phyloP scores from a whole-genome alignment of 1,139 yeast genomes.

The Sugiyamaella castrensis region DNA sequence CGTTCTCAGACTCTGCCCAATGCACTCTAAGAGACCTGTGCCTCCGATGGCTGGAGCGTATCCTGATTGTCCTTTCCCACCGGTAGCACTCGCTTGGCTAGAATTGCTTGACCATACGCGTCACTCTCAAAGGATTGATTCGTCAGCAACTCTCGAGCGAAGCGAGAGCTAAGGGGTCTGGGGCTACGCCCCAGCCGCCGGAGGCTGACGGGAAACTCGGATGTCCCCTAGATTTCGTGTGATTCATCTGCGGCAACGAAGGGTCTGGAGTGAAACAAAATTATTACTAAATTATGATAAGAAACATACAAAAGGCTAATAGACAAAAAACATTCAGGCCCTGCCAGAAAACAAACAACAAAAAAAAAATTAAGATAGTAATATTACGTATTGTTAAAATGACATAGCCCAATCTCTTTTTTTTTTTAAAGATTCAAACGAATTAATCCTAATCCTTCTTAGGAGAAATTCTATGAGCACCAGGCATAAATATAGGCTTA shows the following conservation, averaged over 20 bases:
- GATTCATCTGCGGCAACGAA: too few relatives aligned
- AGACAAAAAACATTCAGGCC: neutral
- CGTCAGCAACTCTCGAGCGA: too few relatives aligned
- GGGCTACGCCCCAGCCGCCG: conserved; percentile 4
- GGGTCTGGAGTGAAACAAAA: too few relatives aligned
- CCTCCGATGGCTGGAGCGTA: too few relatives aligned
- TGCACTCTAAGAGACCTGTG: too few relatives aligned
- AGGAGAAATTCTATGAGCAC: conserved; percentile 23
- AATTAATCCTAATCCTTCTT: conserved; percentile 5
- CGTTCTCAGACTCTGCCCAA: too few relatives aligned
- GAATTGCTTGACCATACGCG: too few relatives aligned
- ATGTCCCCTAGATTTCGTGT: neutral
- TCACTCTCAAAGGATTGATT: too few relatives aligned
- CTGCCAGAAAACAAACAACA: neutral
- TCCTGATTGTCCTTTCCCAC: too few relatives aligned
- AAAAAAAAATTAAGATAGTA: conserved; percentile 1
- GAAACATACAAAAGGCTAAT: neutral
- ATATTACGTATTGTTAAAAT: neutral
- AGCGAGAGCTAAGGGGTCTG: conserved; percentile 1
- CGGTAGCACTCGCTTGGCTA: too few relatives aligned
- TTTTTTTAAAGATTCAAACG: neutral
- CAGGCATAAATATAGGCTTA: conserved; percentile 44
- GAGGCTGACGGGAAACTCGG: neutral
- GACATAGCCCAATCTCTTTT: neutral
- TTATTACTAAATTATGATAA: neutral